A percentile compares a stretch with the other conserved stretches of the same genome.
Conservation (phyloP, 495 filamentous ascomycete genomes). For the Xylaria acuta region DNA sequence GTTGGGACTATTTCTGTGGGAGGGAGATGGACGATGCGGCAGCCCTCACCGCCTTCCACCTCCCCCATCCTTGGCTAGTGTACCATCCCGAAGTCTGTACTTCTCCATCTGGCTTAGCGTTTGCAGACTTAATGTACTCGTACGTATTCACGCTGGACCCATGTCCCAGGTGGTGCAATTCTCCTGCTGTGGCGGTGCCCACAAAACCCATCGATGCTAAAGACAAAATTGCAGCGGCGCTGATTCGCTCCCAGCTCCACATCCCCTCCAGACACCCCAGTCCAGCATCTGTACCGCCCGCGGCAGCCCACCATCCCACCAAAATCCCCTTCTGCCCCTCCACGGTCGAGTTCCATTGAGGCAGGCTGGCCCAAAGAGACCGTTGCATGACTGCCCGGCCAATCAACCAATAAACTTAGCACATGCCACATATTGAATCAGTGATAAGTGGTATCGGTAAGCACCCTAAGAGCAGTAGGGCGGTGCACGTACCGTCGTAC, state of each 20-base stretch:
- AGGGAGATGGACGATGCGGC: not conserved
- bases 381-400: not conserved
- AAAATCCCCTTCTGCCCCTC: conserved; percentile 17
- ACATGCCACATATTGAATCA: not conserved
- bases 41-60: not conserved
- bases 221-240: conserved; percentile 4
- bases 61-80: not conserved
- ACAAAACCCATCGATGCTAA: not conserved
- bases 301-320: conserved; percentile 24
- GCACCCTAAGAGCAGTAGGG: not conserved
- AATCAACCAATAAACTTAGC: not conserved
- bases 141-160: not conserved
- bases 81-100: not conserved
- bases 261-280: conserved; percentile 3
- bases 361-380: not conserved
- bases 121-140: not conserved
- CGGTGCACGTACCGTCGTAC: not conserved
- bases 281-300: not conserved
- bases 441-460: not conserved
- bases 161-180: too few relatives aligned
- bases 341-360: not conserved
- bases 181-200: conserved; percentile 18
- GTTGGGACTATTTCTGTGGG: not conserved
- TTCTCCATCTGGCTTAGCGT: not conserved
- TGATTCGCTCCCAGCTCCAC: conserved; percentile 17